Base-by-base conservation (phyloP, 768 basidiomycete species). In the Ramaria rubella region DNA sequence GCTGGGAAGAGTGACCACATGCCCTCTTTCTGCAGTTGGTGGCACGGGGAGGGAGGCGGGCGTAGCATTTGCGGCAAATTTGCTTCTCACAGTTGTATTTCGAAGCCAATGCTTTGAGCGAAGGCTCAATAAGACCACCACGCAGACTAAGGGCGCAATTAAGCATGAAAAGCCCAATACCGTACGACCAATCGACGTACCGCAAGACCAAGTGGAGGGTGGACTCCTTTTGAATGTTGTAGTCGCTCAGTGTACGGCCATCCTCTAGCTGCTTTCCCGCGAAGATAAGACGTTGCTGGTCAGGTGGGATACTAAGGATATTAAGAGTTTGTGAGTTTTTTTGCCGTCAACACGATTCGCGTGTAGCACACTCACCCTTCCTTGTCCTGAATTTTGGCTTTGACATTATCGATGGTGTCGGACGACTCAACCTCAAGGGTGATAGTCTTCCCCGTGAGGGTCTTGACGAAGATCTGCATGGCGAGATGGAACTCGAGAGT, bases 1-100 rank as follows among this genome's bases (percentile, higher is more conserved):
- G 90, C 67, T 91, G 90, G 60, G 84, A 86, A 46, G 87, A 90
- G 73, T 90, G 90, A 19, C 93, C 93, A 68, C 94, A 95, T 58
- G 83, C 81, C 63, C 93, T 82, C 79, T 95, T 95, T 71, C 95
- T 81, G 86, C 96, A 98, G 84, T 99, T 98, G 78, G 94, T 97
- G 34, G 96, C 96, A 71, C 96, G 93, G 53, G 94, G 95, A 62
- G 96, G 95, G 65, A 98, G 95, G 66, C 96, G 95, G 44, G 96
- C 96, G 73, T 98, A 98, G 80, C 96, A 98, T 75, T 97, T 97
- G 74, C 96, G 93, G 83, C 96, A 98, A 67, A 97, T 97, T 72
- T 94, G 91, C 81, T 95, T 95, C 76, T 96, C 93, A 73, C 94
- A 97, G 78, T 97, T 97, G 85, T 94, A 96, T 74, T 95, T 95